Conservation (phyloP, 2,329 filamentous ascomycete genomes). For the Colletotrichum tropicale region DNA sequence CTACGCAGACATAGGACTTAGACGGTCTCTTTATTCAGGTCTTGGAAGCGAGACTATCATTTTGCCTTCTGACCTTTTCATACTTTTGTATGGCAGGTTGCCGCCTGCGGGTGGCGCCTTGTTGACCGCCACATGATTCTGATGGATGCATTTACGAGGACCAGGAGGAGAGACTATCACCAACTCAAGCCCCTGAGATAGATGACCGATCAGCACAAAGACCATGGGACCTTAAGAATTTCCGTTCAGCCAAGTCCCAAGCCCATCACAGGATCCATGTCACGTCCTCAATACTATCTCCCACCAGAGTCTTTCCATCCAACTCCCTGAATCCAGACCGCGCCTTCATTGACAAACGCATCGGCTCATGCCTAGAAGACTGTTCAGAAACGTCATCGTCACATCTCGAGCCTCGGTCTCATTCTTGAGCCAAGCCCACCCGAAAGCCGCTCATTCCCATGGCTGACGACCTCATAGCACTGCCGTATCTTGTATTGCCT, state of each 20-base stretch:
- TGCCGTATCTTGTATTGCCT: rapidly evolving
- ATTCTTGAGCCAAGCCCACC: background rate
- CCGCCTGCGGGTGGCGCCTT: too few species aligned
- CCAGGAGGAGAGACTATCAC: too few species aligned
- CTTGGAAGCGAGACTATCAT: background rate
- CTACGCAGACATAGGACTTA: too few species aligned
- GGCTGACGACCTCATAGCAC: background rate
- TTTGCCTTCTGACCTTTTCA: too few species aligned
- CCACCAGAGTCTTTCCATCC: background rate
- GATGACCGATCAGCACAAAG: background rate
- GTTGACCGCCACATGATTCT: too few species aligned
- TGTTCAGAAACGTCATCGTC: background rate
- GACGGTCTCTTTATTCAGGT: too few species aligned
- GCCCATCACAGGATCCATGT: rapidly evolving
- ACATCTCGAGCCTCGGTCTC: background rate
- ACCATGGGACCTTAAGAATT: background rate
- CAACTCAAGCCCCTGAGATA: background rate
- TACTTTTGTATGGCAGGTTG: too few species aligned
- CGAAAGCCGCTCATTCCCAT: rapidly evolving
- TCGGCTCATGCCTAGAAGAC: rapidly evolving
- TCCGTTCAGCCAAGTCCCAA: background rate
- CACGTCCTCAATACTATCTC: rapidly evolving
- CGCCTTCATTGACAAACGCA: background rate
- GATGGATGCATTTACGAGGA: too few species aligned
- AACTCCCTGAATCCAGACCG: rapidly evolving